Base-by-base conservation (phyloP, 805 yeast genomes). In the Candida dajiaensis region DNA sequence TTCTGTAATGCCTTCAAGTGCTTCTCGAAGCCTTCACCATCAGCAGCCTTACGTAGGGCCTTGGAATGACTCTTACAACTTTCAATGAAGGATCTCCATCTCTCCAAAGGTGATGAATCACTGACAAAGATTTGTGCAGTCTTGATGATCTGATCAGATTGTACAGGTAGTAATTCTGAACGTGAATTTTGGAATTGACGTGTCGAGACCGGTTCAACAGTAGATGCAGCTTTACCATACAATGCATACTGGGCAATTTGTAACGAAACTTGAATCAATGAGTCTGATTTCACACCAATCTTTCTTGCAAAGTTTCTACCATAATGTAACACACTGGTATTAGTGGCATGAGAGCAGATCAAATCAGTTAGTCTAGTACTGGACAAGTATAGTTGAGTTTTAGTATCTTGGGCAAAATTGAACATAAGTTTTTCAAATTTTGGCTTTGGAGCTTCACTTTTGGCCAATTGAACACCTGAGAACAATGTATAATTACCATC, bases 231-330 rank as follows among this genome's bases (percentile, higher is more conserved):
- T 58, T 83, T 85, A 18, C 97, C 97, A 58, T 89, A 89, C 38
- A 89, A 71, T 0, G 96, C 94, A 63, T 89, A 89, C 64, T 89
- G 90, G 3, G 96, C 88, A 9, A 92, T 82, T 63, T 89, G 97
- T 65, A 89, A 80, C 9, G 94, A 85, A 78, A 89, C 78, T 64
- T 89, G 97, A 37, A 89, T 83, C 70, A 85, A 84, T 0, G 96
- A 92, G 69, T 89, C 97, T 0, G 96, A 90, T 39, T 88, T 83
- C 59, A 81, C 79, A 38, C 89, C 92, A 80, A 85, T 78, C 50
- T 80, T 83, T 56, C 81, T 81, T 52, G 89, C 87, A 50, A 80
- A 77, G 47, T 82, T 79, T 61, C 84, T 76, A 23, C 97, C 97
- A 67, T 78, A 86, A 50, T 83, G 86, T 44, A 89, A 70, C 18